phyloP scores from a whole-genome alignment of 306 rosid species.

The Comarum palustre region DNA sequence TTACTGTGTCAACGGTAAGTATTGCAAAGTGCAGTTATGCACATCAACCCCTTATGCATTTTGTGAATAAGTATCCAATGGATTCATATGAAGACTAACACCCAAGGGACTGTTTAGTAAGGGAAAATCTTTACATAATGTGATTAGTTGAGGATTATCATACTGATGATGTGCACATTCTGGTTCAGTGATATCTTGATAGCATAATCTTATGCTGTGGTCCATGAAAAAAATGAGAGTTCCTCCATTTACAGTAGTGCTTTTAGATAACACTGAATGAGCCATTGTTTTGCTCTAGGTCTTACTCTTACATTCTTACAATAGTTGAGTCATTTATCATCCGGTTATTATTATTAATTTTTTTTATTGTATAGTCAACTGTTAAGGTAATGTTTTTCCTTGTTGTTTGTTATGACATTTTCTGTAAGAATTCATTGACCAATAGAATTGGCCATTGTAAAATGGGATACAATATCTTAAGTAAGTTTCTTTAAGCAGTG shows the following conservation, averaged over 20 bases:
- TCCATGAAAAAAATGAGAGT: too few relatives aligned
- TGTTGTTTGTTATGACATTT: background rate
- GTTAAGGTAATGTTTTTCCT: background rate
- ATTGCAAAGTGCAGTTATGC: background rate
- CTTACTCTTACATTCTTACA: too few relatives aligned
- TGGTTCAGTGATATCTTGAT: background rate
- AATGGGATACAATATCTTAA: background rate
- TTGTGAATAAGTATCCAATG: background rate
- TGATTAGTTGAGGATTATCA: background rate
- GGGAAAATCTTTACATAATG: background rate
- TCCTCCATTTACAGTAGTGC: background rate
- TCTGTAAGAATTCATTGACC: background rate
- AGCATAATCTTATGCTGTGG: too few relatives aligned
- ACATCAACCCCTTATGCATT: background rate
- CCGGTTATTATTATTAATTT: too few relatives aligned
- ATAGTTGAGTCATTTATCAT: too few relatives aligned
- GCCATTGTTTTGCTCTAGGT: too few relatives aligned
- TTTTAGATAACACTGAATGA: background rate
- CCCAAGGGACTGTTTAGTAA: background rate
- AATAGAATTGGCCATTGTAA: background rate
- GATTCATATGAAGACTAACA: background rate
- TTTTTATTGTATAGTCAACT: background rate
- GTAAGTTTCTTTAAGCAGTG: too few relatives aligned
- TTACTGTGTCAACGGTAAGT: conserved; percentile 79
- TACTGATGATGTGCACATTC: background rate